Base-by-base conservation (phyloP, 2,329 filamentous ascomycete genomes). In the Penicillium janthinellum region DNA sequence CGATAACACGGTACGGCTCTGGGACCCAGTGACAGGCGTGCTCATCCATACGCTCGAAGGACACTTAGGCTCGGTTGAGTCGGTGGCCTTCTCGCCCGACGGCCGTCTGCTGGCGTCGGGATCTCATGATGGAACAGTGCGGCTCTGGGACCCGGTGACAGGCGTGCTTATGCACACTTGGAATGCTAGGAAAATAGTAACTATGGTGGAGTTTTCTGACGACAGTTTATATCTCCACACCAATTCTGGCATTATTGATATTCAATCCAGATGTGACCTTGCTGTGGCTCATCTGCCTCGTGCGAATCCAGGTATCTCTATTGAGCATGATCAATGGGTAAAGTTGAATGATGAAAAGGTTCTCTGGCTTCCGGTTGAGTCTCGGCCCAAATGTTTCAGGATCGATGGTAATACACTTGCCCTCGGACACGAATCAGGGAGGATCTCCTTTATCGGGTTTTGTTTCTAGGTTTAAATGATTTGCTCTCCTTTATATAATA, bases 291-390 rank as follows among this genome's bases (percentile, higher is more conserved):
- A 57, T 34, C 54, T 37, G 34, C 25, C 44, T 42, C 38, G 41
- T 12, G 37, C 2, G 34, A 54, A 38, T 56, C 14, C 41, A n/a
- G n/a, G 12, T 22, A 55, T 59, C 8, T 56, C 25, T 34, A n/a
- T 56, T 34, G 7, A 52, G 1, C 15, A 47, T 2, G 20, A 37
- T 14, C 38, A 60, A 15, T 66, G 58, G 64, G 54, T 64, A 48
- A 54, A 15, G 1, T 15, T 66, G 4, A 44, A 58, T 15, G 54
- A 50, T 25, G 35, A 55, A 34, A 63, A 58, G 22, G 42, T 58
- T 22, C 44, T 66, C 50, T 63, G 60, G 60, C 58, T 66, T 50
- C 62, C 64, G 39, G 17, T 47, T 44, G 58, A 64, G 1, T 61
- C 7, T 48, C 56, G 62, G 15, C 58, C 58, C 20, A 57, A 3